These are phyloP conservation scores for Suillus lakei DNA, from an alignment of 768 basidiomycete species.

Conservation along the genomic window DNA sequence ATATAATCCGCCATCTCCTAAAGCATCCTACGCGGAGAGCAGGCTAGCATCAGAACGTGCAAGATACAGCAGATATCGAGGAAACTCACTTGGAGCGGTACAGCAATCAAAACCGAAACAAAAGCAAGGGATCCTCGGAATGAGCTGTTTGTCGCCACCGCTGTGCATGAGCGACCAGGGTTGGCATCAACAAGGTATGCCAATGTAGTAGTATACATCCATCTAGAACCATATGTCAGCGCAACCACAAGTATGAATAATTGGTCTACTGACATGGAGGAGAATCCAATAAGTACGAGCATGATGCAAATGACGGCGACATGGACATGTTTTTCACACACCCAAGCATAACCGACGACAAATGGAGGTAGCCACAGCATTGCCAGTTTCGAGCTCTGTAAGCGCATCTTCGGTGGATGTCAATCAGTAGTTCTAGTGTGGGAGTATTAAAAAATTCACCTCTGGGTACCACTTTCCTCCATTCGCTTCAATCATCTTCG, in stretches of 20 bases:
- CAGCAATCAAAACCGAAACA: slow-evolving; percentile 72
- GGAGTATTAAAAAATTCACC: slow-evolving; percentile 40
- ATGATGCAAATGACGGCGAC: slow-evolving; percentile 72
- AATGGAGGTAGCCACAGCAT: slow-evolving; percentile 60
- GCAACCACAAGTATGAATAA: background rate
- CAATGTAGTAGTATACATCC: slow-evolving; percentile 70
- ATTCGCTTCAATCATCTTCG: slow-evolving; percentile 45
- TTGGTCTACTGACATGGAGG: slow-evolving; percentile 60
- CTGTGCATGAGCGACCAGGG: slow-evolving; percentile 74
- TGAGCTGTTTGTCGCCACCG: slow-evolving; percentile 75
- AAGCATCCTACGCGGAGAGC: slow-evolving; percentile 47
- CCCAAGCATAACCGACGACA: slow-evolving; percentile 78
- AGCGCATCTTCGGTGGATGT: slow-evolving; percentile 60
- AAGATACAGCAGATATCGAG: background rate
- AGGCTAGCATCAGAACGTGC: slow-evolving; percentile 1
- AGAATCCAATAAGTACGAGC: slow-evolving; percentile 76
- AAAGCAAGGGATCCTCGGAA: slow-evolving; percentile 76
- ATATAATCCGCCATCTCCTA: slow-evolving; percentile 85
- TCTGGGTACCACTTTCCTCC: slow-evolving; percentile 63
- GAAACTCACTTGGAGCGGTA: slow-evolving; percentile 60
- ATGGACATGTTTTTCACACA: slow-evolving; percentile 62
- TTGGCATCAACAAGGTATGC: slow-evolving; percentile 91
- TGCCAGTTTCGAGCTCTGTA: slow-evolving; percentile 63
- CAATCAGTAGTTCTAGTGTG: background rate
- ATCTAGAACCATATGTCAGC: slow-evolving; percentile 35